These are phyloP conservation scores for Fusarium xylarioides DNA, from an alignment of 2,329 filamentous ascomycete species.

Conservation along the genomic window DNA sequence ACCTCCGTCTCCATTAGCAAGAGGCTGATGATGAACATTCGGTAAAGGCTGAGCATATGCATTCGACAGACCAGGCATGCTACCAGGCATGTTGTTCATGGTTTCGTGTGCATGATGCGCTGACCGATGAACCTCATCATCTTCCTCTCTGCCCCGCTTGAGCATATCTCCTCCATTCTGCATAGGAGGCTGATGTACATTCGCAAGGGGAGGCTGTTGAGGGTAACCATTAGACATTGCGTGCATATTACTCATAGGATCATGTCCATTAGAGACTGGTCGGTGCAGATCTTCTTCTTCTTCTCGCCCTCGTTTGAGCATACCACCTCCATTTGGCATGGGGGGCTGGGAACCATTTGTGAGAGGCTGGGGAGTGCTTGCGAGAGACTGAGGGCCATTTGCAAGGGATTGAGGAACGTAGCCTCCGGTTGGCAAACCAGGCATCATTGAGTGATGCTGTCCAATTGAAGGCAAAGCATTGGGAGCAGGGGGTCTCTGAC, in stretches of 20 bases:
- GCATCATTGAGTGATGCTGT: constrained; percentile 54
- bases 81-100: constrained; percentile 67
- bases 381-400: constrained; percentile 29
- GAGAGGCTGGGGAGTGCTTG: constrained; percentile 14
- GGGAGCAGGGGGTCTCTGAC: constrained; percentile 64
- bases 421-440: constrained; percentile 16
- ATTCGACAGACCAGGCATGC: constrained; percentile 66
- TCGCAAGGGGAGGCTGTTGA: constrained; percentile 59
- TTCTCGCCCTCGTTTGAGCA: constrained; percentile 59
- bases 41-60: constrained; percentile 69
- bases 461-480: constrained; percentile 73
- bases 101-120: constrained; percentile 76
- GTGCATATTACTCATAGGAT: constrained; percentile 68
- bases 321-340: constrained; percentile 69
- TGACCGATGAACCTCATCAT: constrained; percentile 68
- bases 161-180: constrained; percentile 69
- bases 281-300: constrained; percentile 71
- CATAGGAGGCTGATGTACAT: constrained; percentile 43
- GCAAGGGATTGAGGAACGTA: constrained; percentile 16
- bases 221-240: constrained; percentile 70
- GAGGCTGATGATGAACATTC: constrained; percentile 19
- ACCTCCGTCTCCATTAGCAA: constrained; percentile 68
- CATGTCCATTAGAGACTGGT: constrained; percentile 74
- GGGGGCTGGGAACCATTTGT: constrained; percentile 25
- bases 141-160: constrained; percentile 65